These are phyloP conservation scores for Agroathelia rolfsii DNA, from an alignment of 1,284 basidiomycete species.

Conservation along the genomic window DNA sequence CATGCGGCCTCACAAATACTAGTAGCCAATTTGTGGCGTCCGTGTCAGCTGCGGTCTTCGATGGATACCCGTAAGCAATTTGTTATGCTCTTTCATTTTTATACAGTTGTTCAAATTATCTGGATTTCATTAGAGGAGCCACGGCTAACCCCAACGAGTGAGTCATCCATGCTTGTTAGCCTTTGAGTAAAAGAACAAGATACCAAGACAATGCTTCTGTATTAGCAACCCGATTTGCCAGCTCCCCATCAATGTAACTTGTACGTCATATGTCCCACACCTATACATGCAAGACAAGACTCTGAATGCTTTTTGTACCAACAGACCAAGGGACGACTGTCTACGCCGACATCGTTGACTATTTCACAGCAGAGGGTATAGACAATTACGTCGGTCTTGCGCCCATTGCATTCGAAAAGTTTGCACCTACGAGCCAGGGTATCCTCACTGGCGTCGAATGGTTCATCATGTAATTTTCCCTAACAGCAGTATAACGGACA, in stretches of 20 bases:
- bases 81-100: constrained; percentile 5
- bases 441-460: constrained; percentile 14
- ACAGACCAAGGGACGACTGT: constrained; percentile 15
- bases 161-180: constrained; percentile 3
- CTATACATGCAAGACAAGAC: too few species aligned
- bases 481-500: too few species aligned
- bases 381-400: constrained; percentile 16
- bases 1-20: constrained; percentile 32
- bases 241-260: constrained; percentile 18
- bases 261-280: too few species aligned
- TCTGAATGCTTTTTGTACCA: too few species aligned
- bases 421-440: constrained; percentile 12
- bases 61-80: constrained; percentile 29
- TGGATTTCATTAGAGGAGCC: constrained; percentile 9
- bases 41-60: constrained; percentile 27
- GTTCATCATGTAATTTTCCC: too few species aligned
- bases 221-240: constrained; percentile 22
- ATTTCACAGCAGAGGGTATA: constrained; percentile 11
- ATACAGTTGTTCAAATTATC: not conserved
- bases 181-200: too few species aligned
- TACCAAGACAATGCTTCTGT: not conserved
- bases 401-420: constrained; percentile 14
- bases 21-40: constrained; percentile 29
- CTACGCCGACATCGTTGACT: constrained; percentile 17
- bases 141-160: constrained; percentile 14